Evolutionary conservation across 495 filamentous ascomycete genomes (phyloP).

Genomic region (Massariosphaeria phaeospora): DNA sequence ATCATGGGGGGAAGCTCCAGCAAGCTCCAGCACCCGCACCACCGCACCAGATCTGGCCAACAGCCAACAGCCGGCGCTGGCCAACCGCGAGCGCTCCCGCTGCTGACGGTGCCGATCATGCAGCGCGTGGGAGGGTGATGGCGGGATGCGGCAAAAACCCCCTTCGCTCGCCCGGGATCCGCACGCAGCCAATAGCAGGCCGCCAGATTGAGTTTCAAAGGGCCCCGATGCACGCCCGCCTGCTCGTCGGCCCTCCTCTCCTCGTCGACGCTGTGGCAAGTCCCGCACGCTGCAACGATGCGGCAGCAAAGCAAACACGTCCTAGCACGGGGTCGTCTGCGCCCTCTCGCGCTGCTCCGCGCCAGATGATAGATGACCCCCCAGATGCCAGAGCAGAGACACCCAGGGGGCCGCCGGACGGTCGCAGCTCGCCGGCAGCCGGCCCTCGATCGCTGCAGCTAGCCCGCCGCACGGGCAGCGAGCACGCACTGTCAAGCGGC

Average conservation of each 20-base stretch:
- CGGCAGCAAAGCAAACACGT: too few relatives aligned
- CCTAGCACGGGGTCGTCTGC: not conserved
- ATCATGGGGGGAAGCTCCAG: constrained; percentile 11
- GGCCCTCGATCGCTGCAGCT: constrained; percentile 8
- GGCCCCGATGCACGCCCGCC: constrained; percentile 14
- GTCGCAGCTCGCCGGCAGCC: not conserved
- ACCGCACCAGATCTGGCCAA: constrained; percentile 5
- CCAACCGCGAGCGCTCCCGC: constrained; percentile 20
- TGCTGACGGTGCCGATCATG: constrained; percentile 29
- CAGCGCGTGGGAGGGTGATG: constrained; percentile 21
- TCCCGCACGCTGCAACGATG: not conserved
- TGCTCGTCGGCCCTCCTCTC: constrained; percentile 18
- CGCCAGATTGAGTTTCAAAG: constrained; percentile 32
- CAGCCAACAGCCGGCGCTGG: constrained; percentile 21
- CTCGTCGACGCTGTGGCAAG: too few relatives aligned
- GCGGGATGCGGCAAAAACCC: constrained; percentile 22
- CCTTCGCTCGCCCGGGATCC: not conserved
- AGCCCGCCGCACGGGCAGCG: not conserved
- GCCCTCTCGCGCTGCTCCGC: constrained; percentile 1
- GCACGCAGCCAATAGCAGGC: constrained; percentile 24
- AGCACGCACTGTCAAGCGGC: too few relatives aligned
- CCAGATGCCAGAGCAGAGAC: too few relatives aligned
- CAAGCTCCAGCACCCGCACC: not conserved
- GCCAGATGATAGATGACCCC: not conserved
- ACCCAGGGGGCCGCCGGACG: not conserved